Evolutionary conservation across 352 stramenopile genomes (phyloP).

Genomic region (Globisporangium echinulatum): DNA sequence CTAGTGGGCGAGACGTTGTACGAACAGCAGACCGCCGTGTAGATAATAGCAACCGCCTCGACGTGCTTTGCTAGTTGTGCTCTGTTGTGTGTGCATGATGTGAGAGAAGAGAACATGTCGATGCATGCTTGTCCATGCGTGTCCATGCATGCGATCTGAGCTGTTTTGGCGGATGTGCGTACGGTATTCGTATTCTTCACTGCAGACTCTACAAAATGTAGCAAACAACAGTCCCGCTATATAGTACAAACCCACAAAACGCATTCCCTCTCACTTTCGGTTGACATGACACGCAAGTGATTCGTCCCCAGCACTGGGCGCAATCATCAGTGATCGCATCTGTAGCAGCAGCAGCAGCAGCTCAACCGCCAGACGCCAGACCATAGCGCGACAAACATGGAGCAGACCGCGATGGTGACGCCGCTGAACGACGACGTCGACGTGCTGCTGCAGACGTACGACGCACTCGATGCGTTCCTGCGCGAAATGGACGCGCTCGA

Average conservation of each 20-base stretch:
- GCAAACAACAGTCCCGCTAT: too few species aligned
- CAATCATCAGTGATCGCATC: too few species aligned
- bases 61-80: background rate
- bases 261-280: too few species aligned
- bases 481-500: constrained; percentile 10
- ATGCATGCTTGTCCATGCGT: too few species aligned
- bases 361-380: background rate
- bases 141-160: too few species aligned
- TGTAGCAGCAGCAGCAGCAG: too few species aligned
- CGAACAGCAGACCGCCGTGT: background rate
- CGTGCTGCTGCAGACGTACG: constrained; percentile 8
- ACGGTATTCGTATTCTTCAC: too few species aligned
- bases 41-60: background rate
- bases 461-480: constrained; percentile 12
- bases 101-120: background rate
- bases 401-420: background rate
- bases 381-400: background rate
- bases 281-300: too few species aligned
- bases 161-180: too few species aligned
- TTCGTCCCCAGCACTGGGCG: too few species aligned
- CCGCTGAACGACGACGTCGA: background rate
- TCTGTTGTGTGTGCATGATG: background rate
- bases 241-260: too few species aligned
- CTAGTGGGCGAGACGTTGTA: background rate
- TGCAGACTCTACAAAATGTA: too few species aligned